Conservation (phyloP, 306 rosid genomes). For the Medicago truncatula region DNA sequence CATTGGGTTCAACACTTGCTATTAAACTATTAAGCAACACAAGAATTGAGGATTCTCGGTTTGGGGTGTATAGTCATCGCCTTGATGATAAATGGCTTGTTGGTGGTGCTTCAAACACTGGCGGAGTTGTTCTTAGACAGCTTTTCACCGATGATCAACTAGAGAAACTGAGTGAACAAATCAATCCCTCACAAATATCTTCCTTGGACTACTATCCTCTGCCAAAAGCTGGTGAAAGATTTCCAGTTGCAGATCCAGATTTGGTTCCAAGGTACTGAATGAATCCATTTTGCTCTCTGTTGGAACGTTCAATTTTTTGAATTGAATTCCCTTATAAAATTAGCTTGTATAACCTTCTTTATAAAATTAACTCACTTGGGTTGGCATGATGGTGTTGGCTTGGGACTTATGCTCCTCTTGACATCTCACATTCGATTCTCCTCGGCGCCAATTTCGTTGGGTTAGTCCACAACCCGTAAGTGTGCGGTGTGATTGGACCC, state of each 20-base stretch:
- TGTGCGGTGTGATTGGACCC: too few species aligned
- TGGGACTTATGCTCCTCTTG: too few species aligned
- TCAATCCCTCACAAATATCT: conserved; percentile 70
- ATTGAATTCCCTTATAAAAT: conserved; percentile 9
- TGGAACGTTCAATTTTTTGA: conserved; percentile 7
- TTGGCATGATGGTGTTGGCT: too few species aligned
- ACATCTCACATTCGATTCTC: too few species aligned
- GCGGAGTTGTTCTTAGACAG: conserved; percentile 87
- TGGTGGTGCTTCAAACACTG: conserved; percentile 97
- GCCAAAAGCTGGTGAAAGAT: conserved; percentile 83
- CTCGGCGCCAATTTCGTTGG: too few species aligned
- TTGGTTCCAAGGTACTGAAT: conserved; percentile 74
- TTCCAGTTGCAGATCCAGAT: conserved; percentile 79
- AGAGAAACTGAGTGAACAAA: conserved; percentile 69
- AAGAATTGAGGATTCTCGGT: conserved; percentile 87
- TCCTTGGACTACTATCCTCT: conserved; percentile 84
- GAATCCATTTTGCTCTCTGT: conserved; percentile 13
- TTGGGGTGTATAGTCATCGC: conserved; percentile 97
- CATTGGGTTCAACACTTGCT: conserved; percentile 96
- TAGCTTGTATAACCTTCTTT: neutral
- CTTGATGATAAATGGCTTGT: conserved; percentile 97
- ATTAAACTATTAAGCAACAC: conserved; percentile 79
- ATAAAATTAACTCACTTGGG: neutral
- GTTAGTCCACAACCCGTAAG: too few species aligned
- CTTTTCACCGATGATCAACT: conserved; percentile 76